Evolutionary conservation across 495 filamentous ascomycete genomes (phyloP), one percentile per base, ranked within the genome.

Genomic region (Talaromyces nanjingensis): DNA sequence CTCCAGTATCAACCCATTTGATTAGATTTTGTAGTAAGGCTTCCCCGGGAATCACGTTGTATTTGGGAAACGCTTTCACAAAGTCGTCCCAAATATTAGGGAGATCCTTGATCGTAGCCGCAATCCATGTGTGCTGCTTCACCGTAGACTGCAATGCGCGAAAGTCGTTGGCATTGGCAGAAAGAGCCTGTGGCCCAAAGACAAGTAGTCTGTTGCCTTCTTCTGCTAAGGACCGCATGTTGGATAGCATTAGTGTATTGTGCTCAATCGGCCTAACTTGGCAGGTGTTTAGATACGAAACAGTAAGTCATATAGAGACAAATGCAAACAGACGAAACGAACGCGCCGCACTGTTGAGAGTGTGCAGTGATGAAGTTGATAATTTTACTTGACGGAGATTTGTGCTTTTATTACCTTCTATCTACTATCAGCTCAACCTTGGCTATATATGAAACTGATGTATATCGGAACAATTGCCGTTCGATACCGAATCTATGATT

Each of bases 31-130:
- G 67, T 18, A 73, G 68, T 39, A 70, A 68, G 39, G 66, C 63
- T 33, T 66, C 67, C 0, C 66, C 74, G 0, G 64, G 61, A 2
- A 69, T 33, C 0, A 64, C 63, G 45, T 67, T 63, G 31, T 77
- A 62, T 22, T 66, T 66, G 6, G 77, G 74, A 31, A 74, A 60
- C 8, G 63, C 65, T 20, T 55, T 59, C 16, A 66, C 65, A 20
- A 75, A 67, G 18, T 69, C 66, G 16, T 68, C 66, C 69, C 70
- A 77, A 37, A 73, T 70, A 9, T 55, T 66, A 12, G 66, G 64
- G 37, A 67, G 62, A 18, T 56, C 56, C 24, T 63, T 37, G 39
- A 75, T 64, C 49, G 71, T 68, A 1, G 72, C 66, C 16, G 73
- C 37, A 42, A 74, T 68, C 74, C 73, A 77, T 20, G 52, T 27